phyloP scores from a whole-genome alignment of 345 rosid genomes.

The Camelina neglecta region DNA sequence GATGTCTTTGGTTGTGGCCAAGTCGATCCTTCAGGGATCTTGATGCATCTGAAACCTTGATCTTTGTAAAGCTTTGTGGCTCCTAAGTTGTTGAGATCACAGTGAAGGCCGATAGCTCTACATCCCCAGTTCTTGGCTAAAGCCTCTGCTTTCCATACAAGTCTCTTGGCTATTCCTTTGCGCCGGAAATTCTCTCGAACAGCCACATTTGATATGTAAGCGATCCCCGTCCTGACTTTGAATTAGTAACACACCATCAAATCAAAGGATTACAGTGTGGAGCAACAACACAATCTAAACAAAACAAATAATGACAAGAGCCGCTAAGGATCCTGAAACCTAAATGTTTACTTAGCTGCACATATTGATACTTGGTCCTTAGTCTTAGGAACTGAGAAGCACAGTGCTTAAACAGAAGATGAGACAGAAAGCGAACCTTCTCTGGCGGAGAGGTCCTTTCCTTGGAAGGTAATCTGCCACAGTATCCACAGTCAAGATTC shows the following conservation, averaged over 20 bases:
- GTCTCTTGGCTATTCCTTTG: slow-evolving; percentile 87
- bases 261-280: neutral
- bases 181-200: slow-evolving; percentile 75
- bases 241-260: slow-evolving; percentile 17
- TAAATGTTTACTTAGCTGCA: neutral
- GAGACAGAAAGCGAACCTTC: slow-evolving; percentile 56
- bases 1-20: slow-evolving; percentile 83
- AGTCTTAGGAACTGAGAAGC: neutral
- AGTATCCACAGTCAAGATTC: slow-evolving; percentile 89
- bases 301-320: neutral
- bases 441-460: slow-evolving; percentile 75
- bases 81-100: slow-evolving; percentile 72
- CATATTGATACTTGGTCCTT: slow-evolving; percentile 1
- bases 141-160: slow-evolving; percentile 82
- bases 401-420: neutral
- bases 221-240: slow-evolving; percentile 77
- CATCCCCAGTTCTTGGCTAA: slow-evolving; percentile 89
- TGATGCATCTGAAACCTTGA: slow-evolving; percentile 72
- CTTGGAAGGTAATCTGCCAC: slow-evolving; percentile 88
- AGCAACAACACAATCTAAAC: neutral
- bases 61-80: slow-evolving; percentile 76
- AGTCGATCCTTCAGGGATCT: slow-evolving; percentile 79
- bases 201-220: slow-evolving; percentile 90
- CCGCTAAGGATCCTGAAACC: slow-evolving; percentile 3
- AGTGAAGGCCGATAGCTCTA: slow-evolving; percentile 80